Base-by-base conservation (phyloP, 1,284 basidiomycete species). In the Ceratobasidium papillatum region DNA sequence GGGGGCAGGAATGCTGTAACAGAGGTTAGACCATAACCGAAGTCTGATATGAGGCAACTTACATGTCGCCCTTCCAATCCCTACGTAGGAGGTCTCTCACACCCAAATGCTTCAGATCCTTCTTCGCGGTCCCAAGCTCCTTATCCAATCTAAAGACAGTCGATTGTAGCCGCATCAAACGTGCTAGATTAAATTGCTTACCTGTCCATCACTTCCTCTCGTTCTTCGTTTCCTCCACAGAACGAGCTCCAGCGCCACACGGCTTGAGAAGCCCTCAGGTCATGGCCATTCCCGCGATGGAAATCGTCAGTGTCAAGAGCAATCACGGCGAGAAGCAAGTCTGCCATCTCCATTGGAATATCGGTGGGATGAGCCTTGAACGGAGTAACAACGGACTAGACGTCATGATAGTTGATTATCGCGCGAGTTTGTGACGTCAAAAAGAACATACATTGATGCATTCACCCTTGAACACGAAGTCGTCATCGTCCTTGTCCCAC, bases 221-320 rank as follows among this genome's bases (percentile, higher is more conserved):
- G 51, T 30, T 59, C 52, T 43, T 69, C 66, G 27, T 19, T 52
- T 51, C 54, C 66, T 19, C 66, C 54, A 38, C 66, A 69, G 38
- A 69, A 69, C 19, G 66, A 69, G 54, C 66, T 69, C 66, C 66
- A 69, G n/a, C 66, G 66, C 66, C 66, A 69, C 7, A 69, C 41
- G 14, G 66, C 66, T 22, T 69, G 34, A 0, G 66, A 69, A 27
- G 66, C 66, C 25, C 27, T 38, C 52, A 69, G 34, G 54, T 69
- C 66, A 43, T 41, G 66, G 27, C 66, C 66, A 34, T 47, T 69
- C 38, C 66, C 66, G 34, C 66, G 66, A n/a, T 69, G 66, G 14
- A 69, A 69, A 30, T 69, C 66, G 41, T 69, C 66, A 11, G 66
- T 69, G 30, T 69, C 66, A 52, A 69, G 66, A 5, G 66, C 52